These are phyloP conservation scores for Nitzschia inconspicua DNA, from an alignment of 108 stramenopile species.

Conservation along the genomic window DNA sequence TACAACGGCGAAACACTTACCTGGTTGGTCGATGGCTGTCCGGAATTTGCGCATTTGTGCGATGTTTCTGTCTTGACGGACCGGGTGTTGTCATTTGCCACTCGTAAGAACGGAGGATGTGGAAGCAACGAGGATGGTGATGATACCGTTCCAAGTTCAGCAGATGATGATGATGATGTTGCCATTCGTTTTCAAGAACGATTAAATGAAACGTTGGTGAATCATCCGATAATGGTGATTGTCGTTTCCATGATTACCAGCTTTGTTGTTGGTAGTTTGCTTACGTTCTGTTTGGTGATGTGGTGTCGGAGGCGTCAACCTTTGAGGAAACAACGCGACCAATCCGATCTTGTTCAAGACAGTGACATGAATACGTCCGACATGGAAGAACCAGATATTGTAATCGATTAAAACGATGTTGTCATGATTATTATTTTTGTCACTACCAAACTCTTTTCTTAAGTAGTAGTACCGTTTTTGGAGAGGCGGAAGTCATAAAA, in stretches of 20 bases:
- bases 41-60: slow-evolving; percentile 39
- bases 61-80: slow-evolving; percentile 40
- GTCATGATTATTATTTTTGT: too few species aligned
- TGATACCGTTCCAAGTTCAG: not conserved
- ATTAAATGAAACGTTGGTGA: not conserved
- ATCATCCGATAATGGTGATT: not conserved
- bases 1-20: slow-evolving; percentile 70
- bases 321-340: not conserved
- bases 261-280: not conserved
- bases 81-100: slow-evolving; percentile 40
- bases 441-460: too few species aligned
- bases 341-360: slow-evolving; percentile 4
- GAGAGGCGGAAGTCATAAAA: too few species aligned
- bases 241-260: not conserved
- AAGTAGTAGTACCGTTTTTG: too few species aligned
- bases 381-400: not conserved
- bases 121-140: slow-evolving; percentile 4
- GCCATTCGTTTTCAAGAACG: not conserved
- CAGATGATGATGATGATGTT: not conserved
- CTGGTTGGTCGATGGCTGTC: slow-evolving; percentile 44
- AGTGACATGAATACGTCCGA: not conserved
- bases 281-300: not conserved
- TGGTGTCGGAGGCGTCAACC: not conserved
- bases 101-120: slow-evolving; percentile 3
- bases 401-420: not conserved